A percentile compares a stretch with the other conserved stretches of the same genome.
These are phyloP conservation scores for Simmondsia chinensis DNA, from an alignment of 148 eudicot genomes.

Conservation along the genomic window DNA sequence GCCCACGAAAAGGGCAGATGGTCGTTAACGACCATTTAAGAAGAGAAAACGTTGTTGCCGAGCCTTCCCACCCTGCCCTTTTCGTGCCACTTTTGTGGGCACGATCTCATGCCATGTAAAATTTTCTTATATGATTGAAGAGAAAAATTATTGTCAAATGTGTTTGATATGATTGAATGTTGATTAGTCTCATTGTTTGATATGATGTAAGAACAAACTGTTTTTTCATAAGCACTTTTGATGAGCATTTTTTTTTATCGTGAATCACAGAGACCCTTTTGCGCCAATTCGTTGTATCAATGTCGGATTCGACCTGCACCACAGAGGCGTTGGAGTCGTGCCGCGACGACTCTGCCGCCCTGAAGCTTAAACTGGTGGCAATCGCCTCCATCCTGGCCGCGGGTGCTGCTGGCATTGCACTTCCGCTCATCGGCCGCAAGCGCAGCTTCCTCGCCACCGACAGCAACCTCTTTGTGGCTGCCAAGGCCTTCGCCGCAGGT, in stretches of 20 bases:
- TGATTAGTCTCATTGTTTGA: not conserved
- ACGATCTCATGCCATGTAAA: no score
- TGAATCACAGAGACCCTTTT: constrained; percentile 20
- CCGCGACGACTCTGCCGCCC: constrained; percentile 31
- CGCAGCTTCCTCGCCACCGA: constrained; percentile 28
- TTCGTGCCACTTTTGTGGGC: no score
- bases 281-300: constrained; percentile 15
- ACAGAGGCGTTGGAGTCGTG: constrained; percentile 15
- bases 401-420: constrained; percentile 30
- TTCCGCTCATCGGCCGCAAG: constrained; percentile 32
- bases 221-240: no score
- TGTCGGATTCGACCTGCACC: constrained; percentile 27
- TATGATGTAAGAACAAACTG: no score
- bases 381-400: constrained; percentile 34
- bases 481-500: constrained; percentile 56
- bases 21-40: no score
- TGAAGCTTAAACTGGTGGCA: constrained; percentile 30
- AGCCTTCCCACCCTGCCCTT: no score
- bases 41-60: no score
- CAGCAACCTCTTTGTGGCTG: constrained; percentile 33
- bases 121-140: no score
- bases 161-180: not conserved
- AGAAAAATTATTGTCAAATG: no score
- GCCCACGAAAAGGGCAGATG: no score
- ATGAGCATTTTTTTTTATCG: no score